Percentiles rank a stretch among this genome's conserved stretches.
phyloP scores from a whole-genome alignment of 345 rosid genomes.

The Brassica incana region DNA sequence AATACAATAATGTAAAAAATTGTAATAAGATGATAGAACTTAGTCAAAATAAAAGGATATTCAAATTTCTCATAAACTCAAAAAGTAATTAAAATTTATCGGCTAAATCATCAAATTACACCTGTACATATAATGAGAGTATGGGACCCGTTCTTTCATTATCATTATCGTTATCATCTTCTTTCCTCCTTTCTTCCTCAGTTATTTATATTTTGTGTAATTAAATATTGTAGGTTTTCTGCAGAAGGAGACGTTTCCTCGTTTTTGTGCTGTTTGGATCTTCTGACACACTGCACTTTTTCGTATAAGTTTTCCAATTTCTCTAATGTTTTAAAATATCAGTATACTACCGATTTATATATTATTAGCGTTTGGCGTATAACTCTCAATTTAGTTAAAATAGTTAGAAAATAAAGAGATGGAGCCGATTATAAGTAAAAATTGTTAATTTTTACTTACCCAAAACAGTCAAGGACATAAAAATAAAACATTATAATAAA shows the following conservation, averaged over 20 bases:
- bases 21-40: too few species aligned
- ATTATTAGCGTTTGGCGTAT: neutral
- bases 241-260: constrained; percentile 85
- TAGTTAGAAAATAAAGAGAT: neutral
- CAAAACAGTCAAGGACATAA: neutral
- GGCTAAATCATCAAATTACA: neutral
- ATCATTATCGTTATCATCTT: constrained; percentile 41
- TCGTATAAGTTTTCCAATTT: constrained; percentile 20
- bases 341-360: neutral
- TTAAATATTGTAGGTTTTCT: constrained; percentile 40
- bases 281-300: constrained; percentile 53
- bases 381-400: neutral
- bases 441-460: neutral
- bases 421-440: neutral
- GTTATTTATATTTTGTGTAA: constrained; percentile 32
- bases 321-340: neutral
- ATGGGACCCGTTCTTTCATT: constrained; percentile 25
- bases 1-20: too few species aligned
- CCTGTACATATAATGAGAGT: neutral
- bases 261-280: constrained; percentile 70
- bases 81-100: neutral
- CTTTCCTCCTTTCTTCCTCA: constrained; percentile 26
- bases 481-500: neutral
- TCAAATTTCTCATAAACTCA: neutral
- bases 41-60: too few species aligned